Evolutionary conservation across 306 rosid genomes (phyloP).

Genomic region (Quercus suber): DNA sequence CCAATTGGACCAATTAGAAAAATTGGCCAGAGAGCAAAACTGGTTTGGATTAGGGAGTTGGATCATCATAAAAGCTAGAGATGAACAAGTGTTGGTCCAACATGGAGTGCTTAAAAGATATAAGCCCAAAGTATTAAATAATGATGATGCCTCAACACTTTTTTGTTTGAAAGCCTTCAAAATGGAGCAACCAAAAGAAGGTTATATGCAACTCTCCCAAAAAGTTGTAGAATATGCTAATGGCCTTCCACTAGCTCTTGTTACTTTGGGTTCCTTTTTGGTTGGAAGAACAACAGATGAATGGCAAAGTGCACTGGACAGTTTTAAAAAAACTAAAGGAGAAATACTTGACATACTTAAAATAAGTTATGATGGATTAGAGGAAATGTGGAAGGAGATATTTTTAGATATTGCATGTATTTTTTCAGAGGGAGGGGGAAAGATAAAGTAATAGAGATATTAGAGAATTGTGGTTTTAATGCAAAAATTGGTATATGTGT

Average conservation of each 20-base stretch:
- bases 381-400: background rate
- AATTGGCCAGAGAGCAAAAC: background rate
- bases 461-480: background rate
- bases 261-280: background rate
- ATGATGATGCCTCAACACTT: background rate
- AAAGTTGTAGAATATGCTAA: background rate
- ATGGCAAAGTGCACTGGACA: background rate
- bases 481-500: background rate
- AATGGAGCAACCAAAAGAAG: background rate
- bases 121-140: background rate
- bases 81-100: background rate
- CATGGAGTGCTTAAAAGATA: background rate
- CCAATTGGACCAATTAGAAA: background rate
- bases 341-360: background rate
- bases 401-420: background rate
- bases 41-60: background rate
- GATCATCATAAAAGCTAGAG: constrained; percentile 1
- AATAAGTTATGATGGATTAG: background rate
- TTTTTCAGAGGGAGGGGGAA: background rate
- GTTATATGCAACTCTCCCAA: background rate
- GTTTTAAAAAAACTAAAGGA: background rate
- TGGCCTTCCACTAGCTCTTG: background rate
- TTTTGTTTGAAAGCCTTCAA: background rate
- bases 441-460: too few relatives aligned
- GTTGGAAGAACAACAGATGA: background rate